Base-by-base conservation (phyloP, 208 protist species). In the Naegleria lovaniensis region DNA sequence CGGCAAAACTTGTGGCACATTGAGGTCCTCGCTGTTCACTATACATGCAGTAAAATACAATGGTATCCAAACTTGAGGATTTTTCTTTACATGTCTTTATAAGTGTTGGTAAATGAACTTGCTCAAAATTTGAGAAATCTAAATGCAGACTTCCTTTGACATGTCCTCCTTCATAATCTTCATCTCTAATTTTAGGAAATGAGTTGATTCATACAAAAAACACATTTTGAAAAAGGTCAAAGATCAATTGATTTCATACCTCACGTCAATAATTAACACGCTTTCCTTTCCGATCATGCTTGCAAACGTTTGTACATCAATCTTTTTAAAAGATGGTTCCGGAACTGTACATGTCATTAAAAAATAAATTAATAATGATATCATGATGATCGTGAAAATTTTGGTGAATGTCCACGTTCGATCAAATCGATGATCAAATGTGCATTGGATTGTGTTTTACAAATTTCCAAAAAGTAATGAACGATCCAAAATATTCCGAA, bases 1-100 rank as follows among this genome's bases (percentile, higher is more conserved):
- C 79, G 22, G 36, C n/a, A 85, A 85, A 85, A 43, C 36, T 25
- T 25, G 22, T 43, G 4, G 36, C 79, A 85, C 79, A 85, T 15
- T 43, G 38, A 29, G 79, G 79, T 43, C 15, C n/a, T 22, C 79
- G 5, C 43, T 85, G 79, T 85, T 85, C 79, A 13, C 15, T n/a
- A 25, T 43, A 85, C 79, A 85, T 85, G 22, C 79, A 85, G 15
- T 39, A 43, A 43, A 85, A 85, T 25, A 85, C 79, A 85, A 85
- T 4, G 43, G 79, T 85, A 16, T 85, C 38, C 79, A 36, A 36
- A 36, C 6, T 36, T 11, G 0, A 9, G 7, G 16, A 7, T 33
- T 79, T 79, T 29, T 67, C 55, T 67, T 67, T 0, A 19, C 38
- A 33, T 43, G 43, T 40, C 9, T 33, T 85, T 5, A 36, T 15